Evolutionary conservation across 305 asterid species (phyloP), one percentile per base, ranked within the genome.

Genomic region (Fraxinus dipetala): DNA sequence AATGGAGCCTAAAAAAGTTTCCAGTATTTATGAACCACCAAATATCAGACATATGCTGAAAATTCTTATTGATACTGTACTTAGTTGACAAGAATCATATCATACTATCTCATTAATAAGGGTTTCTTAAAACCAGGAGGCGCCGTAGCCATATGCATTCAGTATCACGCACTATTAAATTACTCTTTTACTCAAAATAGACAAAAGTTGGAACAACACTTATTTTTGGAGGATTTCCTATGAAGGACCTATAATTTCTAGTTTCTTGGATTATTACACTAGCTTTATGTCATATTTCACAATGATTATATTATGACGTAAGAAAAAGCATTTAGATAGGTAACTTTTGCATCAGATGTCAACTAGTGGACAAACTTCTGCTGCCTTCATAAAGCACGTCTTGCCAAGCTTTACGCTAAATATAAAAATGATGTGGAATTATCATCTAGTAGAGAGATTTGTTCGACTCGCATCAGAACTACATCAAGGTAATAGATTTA

Each of bases 221-320:
- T 63, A 34, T 67, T 4, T 67, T 67, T 80, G 81, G 83, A 81
- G 86, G 51, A 74, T 82, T 70, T 48, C 79, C 72, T 26, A 43
- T 32, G 38, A 80, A 70, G 10, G 74, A 74, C 83, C 87, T 82
- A 38, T 76, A 84, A 79, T 84, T 82, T 87, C 89, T 85, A 77
- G 82, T 86, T 82, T 86, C 83, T 86, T 84, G 89, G 89, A 86
- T 67, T 65, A 67, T 67, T 4, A 4, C 20, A 28, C 28, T 30
- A 26, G 82, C 83, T 76, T 82, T 79, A 76, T 73, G 78, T 80
- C 43, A 77, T 10, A 34, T 72, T 72, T 83, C 2, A 76, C 13
- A 4, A 30, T 56, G 22, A 32, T n/a, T 20, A 45, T 40, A n/a
- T 59, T 22, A 48, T 48, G 4, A 48, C 20, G 20, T 48, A 45